phyloP scores from a whole-genome alignment of 371 early-diverging fungal species.

The Mucor velutinosus region DNA sequence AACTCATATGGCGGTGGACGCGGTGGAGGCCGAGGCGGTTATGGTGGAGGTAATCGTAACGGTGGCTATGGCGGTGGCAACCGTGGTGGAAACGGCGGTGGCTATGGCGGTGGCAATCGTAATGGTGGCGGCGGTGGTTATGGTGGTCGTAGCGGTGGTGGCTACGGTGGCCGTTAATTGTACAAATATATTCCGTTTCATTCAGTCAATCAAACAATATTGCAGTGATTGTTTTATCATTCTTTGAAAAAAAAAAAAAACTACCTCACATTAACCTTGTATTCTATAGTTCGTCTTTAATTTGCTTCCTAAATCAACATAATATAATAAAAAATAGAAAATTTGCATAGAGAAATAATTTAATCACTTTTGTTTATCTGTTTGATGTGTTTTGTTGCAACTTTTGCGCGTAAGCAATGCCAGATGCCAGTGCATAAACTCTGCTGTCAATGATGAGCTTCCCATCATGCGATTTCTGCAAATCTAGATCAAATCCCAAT shows the following conservation, averaged over 20 bases:
- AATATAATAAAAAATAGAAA: not conserved
- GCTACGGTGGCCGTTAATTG: not conserved
- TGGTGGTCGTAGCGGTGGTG: not conserved
- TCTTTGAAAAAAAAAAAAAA: not conserved
- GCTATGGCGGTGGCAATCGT: not conserved
- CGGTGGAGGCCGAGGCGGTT: constrained; percentile 20
- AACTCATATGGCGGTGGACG: constrained; percentile 25
- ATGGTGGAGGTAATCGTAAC: constrained; percentile 16
- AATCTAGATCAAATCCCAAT: not conserved
- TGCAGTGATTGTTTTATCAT: not conserved
- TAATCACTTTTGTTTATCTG: not conserved
- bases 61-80: constrained; percentile 8
- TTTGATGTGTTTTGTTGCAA: not conserved
- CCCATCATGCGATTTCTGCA: constrained; percentile 12
- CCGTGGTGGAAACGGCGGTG: not conserved
- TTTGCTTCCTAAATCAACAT: not conserved
- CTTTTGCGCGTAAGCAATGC: constrained; percentile 7
- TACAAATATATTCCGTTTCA: not conserved
- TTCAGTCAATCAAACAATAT: not conserved
- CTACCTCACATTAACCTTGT: not conserved
- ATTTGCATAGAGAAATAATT: not conserved
- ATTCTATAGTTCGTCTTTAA: not conserved
- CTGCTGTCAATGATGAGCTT: constrained; percentile 25
- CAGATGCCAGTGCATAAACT: constrained; percentile 25
- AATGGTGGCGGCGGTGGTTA: not conserved